These are phyloP conservation scores for Lactarius quietus DNA, from an alignment of 768 basidiomycete genomes.

Conservation along the genomic window DNA sequence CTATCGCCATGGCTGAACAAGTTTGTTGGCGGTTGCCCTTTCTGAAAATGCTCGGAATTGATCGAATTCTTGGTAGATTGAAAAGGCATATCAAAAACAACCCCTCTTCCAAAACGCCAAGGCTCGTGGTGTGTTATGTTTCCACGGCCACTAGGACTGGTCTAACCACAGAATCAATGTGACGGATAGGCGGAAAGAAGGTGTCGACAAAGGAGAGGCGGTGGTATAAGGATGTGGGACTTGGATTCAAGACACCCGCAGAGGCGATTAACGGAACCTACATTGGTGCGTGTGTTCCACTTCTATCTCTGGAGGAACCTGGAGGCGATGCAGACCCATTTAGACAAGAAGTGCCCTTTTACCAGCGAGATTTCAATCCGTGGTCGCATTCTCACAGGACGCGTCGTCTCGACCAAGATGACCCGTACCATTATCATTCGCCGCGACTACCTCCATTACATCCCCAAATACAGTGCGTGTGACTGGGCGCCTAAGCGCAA, in stretches of 20 bases:
- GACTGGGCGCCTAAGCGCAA: background rate
- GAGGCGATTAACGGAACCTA: constrained; percentile 97
- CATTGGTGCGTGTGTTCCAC: constrained; percentile 62
- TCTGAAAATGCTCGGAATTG: background rate
- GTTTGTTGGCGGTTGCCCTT: constrained; percentile 28
- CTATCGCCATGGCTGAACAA: constrained; percentile 40
- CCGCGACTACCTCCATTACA: constrained; percentile 90
- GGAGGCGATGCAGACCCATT: background rate
- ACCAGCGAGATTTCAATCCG: constrained; percentile 96
- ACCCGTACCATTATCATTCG: constrained; percentile 97
- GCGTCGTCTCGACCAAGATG: constrained; percentile 99
- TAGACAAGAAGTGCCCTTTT: constrained; percentile 99
- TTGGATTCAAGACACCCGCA: constrained; percentile 93
- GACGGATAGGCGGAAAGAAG: constrained; percentile 73
- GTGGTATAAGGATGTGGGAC: constrained; percentile 99
- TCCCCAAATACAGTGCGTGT: constrained; percentile 97
- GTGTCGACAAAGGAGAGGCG: constrained; percentile 91
- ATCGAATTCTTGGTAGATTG: constrained; percentile 55
- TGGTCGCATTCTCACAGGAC: constrained; percentile 97
- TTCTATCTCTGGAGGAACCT: background rate
- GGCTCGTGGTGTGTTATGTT: constrained; percentile 67
- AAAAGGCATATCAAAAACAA: constrained; percentile 98
- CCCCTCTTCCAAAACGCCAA: constrained; percentile 97
- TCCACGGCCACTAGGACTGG: background rate
- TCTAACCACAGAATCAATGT: constrained; percentile 1